Percentiles rank a stretch among this genome's conserved stretches.
Evolutionary conservation across 208 protist species (phyloP).

Genomic region (Entamoeba histolytica): DNA sequence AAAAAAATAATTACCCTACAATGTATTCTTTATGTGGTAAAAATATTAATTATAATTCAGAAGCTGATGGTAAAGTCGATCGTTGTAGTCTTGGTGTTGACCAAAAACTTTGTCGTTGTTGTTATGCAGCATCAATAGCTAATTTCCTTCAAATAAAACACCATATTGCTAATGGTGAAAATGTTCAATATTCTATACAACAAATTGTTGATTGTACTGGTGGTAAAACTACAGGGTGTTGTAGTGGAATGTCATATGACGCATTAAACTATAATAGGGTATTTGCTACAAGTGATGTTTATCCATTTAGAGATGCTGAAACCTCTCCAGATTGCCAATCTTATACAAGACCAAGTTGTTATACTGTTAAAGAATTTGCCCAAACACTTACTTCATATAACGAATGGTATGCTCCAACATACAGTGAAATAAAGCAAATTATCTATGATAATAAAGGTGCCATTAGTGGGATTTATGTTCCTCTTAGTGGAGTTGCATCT

Average conservation of each 20-base stretch:
- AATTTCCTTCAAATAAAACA: neutral
- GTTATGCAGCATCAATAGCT: neutral
- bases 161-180: neutral
- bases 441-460: neutral
- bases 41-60: neutral
- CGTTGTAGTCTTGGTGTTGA: neutral
- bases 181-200: neutral
- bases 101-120: neutral
- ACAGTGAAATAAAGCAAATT: neutral
- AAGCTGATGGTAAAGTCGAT: neutral
- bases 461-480: neutral
- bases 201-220: neutral
- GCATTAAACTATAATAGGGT: neutral
- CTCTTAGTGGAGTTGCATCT: neutral
- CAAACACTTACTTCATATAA: neutral
- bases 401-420: neutral
- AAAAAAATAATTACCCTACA: neutral
- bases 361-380: neutral
- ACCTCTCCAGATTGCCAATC: neutral
- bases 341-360: neutral
- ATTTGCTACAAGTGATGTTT: neutral
- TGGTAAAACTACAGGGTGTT: neutral
- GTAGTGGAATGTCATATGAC: neutral
- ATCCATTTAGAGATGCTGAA: neutral
- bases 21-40: neutral